Evolutionary conservation across 202 grass and related monocot genomes (phyloP).

Genomic region (Zoysia matrella): DNA sequence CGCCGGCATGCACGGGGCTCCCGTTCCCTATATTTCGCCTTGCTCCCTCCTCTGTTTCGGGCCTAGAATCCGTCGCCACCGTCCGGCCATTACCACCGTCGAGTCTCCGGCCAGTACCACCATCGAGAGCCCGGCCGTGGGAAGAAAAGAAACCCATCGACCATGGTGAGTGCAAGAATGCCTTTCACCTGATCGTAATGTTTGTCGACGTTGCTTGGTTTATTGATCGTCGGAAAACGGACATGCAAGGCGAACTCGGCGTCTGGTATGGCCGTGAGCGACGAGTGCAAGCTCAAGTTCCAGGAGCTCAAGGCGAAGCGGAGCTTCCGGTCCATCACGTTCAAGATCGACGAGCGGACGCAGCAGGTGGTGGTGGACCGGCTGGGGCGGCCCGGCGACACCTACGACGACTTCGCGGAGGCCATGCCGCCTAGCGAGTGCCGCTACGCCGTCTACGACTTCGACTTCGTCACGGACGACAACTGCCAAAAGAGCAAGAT

Average conservation of each 20-base stretch:
- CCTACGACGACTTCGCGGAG: constrained; percentile 72
- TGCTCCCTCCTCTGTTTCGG: too few relatives aligned
- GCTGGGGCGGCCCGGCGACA: constrained; percentile 62
- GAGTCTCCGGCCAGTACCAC: too few relatives aligned
- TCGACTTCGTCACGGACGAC: too few relatives aligned
- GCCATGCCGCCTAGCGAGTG: constrained; percentile 68
- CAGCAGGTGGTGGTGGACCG: constrained; percentile 82
- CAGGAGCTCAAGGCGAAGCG: constrained; percentile 83
- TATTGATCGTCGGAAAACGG: too few relatives aligned
- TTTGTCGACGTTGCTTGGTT: too few relatives aligned
- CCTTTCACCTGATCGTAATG: too few relatives aligned
- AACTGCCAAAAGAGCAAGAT: too few relatives aligned
- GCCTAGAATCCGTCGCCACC: too few relatives aligned
- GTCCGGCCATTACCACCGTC: too few relatives aligned
- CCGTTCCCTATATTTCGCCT: constrained; percentile 33
- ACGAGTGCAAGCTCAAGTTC: constrained; percentile 90
- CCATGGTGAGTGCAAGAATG: too few relatives aligned
- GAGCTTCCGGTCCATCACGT: constrained; percentile 84
- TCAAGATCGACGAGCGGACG: constrained; percentile 77
- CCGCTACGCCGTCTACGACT: constrained; percentile 24
- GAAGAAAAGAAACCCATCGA: too few relatives aligned
- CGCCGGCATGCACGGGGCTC: not conserved
- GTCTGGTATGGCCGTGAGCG: constrained; percentile 89
- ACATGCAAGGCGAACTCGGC: constrained; percentile 68
- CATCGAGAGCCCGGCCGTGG: too few relatives aligned